Conservation (phyloP, 306 rosid genomes). For the Vigna unguiculata region DNA sequence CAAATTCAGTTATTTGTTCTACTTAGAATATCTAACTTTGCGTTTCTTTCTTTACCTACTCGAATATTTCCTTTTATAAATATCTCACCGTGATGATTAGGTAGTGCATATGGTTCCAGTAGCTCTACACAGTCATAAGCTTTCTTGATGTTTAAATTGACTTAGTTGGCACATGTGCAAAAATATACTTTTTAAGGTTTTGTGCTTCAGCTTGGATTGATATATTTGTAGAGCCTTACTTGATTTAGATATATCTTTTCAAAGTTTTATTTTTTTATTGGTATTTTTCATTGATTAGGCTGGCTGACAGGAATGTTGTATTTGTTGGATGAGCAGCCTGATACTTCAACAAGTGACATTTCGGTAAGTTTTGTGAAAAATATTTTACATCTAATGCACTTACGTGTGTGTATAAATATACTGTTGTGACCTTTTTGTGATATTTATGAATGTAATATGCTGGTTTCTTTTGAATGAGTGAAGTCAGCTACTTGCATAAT, state of each 20-base stretch:
- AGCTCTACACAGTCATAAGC: neutral
- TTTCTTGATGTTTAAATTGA: slow-evolving; percentile 15
- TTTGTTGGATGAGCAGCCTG: slow-evolving; percentile 93
- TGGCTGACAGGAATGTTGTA: slow-evolving; percentile 90
- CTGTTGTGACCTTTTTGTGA: slow-evolving; percentile 13
- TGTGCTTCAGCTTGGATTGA: slow-evolving; percentile 7
- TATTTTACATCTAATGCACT: slow-evolving; percentile 32
- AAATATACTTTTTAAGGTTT: slow-evolving; percentile 20
- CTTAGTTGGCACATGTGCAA: slow-evolving; percentile 29
- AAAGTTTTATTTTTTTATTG: slow-evolving; percentile 66
- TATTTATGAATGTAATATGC: slow-evolving; percentile 27
- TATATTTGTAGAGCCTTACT: slow-evolving; percentile 34
- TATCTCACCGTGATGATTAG: neutral
- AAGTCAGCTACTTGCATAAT: slow-evolving; percentile 2
- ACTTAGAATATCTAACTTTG: neutral
- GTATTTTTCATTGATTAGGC: slow-evolving; percentile 82
- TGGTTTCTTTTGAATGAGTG: slow-evolving; percentile 10
- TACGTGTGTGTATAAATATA: slow-evolving; percentile 1
- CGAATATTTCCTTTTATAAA: neutral
- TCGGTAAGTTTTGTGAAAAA: slow-evolving; percentile 62
- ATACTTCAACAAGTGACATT: slow-evolving; percentile 64
- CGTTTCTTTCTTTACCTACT: neutral
- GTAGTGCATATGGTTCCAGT: neutral
- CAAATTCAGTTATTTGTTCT: slow-evolving; percentile 18
- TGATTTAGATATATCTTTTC: slow-evolving; percentile 47